These are phyloP conservation scores for Leucosporidium scottii DNA, from an alignment of 768 basidiomycete genomes.

Conservation along the genomic window DNA sequence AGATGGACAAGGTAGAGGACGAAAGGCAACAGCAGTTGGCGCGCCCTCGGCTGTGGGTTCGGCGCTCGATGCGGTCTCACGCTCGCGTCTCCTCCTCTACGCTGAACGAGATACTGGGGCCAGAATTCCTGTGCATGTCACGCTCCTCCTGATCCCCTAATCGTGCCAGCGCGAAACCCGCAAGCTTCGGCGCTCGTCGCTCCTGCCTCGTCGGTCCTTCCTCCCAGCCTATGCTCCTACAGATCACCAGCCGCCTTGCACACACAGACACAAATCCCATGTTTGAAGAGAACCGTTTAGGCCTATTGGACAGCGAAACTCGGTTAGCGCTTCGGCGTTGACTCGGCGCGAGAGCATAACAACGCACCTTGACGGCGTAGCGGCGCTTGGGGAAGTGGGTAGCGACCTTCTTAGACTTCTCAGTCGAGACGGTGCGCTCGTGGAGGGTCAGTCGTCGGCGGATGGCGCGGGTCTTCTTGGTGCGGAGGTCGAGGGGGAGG, in stretches of 20 bases:
- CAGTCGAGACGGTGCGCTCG: conserved; percentile 76
- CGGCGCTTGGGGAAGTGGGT: conserved; percentile 48
- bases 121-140: background rate
- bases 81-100: too few species aligned
- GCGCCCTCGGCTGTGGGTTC: too few species aligned
- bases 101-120: background rate
- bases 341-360: background rate
- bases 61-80: too few species aligned
- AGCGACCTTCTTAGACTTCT: conserved; percentile 52
- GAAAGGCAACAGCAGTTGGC: too few species aligned
- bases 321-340: background rate
- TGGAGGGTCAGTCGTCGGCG: conserved; percentile 85
- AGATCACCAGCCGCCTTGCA: background rate
- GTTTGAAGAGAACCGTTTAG: too few species aligned
- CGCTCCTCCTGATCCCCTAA: background rate
- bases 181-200: background rate
- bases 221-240: background rate
- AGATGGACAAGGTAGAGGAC: too few species aligned
- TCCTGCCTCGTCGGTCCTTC: background rate
- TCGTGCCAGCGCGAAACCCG: background rate
- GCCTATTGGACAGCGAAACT: too few species aligned
- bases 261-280: background rate
- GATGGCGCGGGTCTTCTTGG: conserved; percentile 98
- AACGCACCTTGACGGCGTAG: conserved; percentile 80
- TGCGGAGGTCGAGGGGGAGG: conserved; percentile 90